These are phyloP conservation scores for Hansenula lynferdii DNA, from an alignment of 1,139 yeast genomes.

Conservation along the genomic window DNA sequence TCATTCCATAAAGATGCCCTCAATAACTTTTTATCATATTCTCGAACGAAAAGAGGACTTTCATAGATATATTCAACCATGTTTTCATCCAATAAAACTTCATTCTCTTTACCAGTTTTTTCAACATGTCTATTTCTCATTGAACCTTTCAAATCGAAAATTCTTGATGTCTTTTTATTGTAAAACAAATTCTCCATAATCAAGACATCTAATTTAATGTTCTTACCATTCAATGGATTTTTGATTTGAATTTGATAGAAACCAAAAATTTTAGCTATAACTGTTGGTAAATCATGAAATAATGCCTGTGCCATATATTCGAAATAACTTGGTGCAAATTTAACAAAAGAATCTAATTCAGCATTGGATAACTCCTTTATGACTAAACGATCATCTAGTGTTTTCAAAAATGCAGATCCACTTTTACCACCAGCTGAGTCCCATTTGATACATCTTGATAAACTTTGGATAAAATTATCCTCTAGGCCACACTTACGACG, in stretches of 20 bases:
- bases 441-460: constrained; percentile 93
- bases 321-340: constrained; percentile 95
- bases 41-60: constrained; percentile 90
- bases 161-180: constrained; percentile 75
- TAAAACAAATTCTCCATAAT: constrained; percentile 96
- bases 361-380: constrained; percentile 85
- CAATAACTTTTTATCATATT: constrained; percentile 80
- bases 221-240: constrained; percentile 69
- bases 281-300: constrained; percentile 92
- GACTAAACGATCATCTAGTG: constrained; percentile 83
- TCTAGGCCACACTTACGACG: constrained; percentile 78
- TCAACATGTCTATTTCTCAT: constrained; percentile 97
- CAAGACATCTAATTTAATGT: constrained; percentile 81
- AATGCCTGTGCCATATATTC: constrained; percentile 94
- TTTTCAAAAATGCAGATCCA: constrained; percentile 90
- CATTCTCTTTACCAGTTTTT: constrained; percentile 94
- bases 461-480: constrained; percentile 76
- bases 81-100: constrained; percentile 91
- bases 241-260: constrained; percentile 90
- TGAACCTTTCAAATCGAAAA: constrained; percentile 95
- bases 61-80: constrained; percentile 98
- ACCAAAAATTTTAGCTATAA: constrained; percentile 91
- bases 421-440: constrained; percentile 95
- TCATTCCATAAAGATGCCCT: constrained; percentile 94
- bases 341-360: constrained; percentile 90